phyloP scores from a whole-genome alignment of 768 basidiomycete species.

The Boletus rufocinnamomeus region DNA sequence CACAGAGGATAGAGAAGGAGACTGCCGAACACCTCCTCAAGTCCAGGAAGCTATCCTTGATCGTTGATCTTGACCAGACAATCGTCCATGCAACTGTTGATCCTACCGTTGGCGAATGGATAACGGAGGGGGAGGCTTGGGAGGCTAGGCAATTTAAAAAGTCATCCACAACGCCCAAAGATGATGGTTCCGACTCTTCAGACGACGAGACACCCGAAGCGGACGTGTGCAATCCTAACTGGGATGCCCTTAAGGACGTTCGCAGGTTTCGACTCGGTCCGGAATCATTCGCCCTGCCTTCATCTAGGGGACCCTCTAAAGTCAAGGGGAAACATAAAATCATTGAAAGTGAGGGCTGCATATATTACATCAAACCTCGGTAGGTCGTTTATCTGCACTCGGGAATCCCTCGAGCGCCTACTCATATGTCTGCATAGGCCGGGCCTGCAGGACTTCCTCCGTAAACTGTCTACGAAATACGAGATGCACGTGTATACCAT shows the following conservation, averaged over 20 bases:
- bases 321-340: conserved; percentile 61
- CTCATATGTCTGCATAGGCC: conserved; percentile 49
- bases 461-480: conserved; percentile 71
- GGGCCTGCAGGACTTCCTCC: conserved; percentile 80
- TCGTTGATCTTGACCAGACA: conserved; percentile 98
- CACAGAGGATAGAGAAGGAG: conserved; percentile 82
- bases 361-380: conserved; percentile 99
- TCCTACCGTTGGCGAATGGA: conserved; percentile 98
- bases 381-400: conserved; percentile 38
- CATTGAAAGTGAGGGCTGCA: conserved; percentile 79
- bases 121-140: conserved; percentile 81
- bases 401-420: not conserved
- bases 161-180: conserved; percentile 37
- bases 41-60: conserved; percentile 82
- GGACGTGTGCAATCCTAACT: conserved; percentile 87
- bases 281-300: conserved; percentile 60
- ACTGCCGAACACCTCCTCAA: conserved; percentile 77
- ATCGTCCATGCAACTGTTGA: conserved; percentile 99
- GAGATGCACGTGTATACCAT: conserved; percentile 99
- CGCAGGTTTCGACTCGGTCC: conserved; percentile 84
- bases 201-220: conserved; percentile 45
- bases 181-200: conserved; percentile 34
- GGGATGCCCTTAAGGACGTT: conserved; percentile 88
- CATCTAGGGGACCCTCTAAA: conserved; percentile 40
- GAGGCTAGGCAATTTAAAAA: conserved; percentile 58